Evolutionary conservation across 1,284 basidiomycete species (phyloP), one percentile per base, ranked within the genome.

Genomic region (Singerocomus inundabilis): DNA sequence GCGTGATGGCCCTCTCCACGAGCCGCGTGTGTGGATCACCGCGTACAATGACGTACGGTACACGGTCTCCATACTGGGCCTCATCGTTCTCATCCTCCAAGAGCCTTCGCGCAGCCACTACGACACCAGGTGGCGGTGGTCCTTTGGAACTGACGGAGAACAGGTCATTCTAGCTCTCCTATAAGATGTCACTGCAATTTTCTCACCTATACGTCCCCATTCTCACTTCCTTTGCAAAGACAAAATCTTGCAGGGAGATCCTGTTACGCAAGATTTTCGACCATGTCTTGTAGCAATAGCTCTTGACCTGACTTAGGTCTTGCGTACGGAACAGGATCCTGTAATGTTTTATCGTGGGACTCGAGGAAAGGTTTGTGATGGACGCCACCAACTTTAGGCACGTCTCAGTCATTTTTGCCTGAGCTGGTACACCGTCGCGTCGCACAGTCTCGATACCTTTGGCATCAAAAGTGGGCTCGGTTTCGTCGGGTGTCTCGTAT

Each of bases 381-480:
- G 11, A 15, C 10, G 28, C 15, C 6, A 45, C 38, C 32, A 38
- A 94, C 93, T 93, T 96, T 50, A 97, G 68, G 59, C 85, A 88
- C 4, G 78, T 83, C 67, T 97, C 93, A 7, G 88, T 83, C 80
- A 97, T 93, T 71, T 95, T 96, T 60, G 84, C 80, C 62, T 93
- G 89, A 0, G 93, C 94, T 2, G 83, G 80, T 36, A 94, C 83
- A 6, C 92, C 92, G 63, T 99, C 97, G 46, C 96, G 76, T 5
- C 97, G 80, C 21, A 99, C 90, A 0, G 94, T 98, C 71, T 99
- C 97, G 52, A 99, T 98, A 0, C 96, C 97, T 69, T 99, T 98
- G 5, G 94, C 97, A 59, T 99, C 96, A 60, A 99, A 98, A 0
- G 73, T 76, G 0, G 94, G 91, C 45, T 88, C 84, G 2, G 57